Base-by-base conservation (phyloP, 83 land plant species). In the Thuja plicata region DNA sequence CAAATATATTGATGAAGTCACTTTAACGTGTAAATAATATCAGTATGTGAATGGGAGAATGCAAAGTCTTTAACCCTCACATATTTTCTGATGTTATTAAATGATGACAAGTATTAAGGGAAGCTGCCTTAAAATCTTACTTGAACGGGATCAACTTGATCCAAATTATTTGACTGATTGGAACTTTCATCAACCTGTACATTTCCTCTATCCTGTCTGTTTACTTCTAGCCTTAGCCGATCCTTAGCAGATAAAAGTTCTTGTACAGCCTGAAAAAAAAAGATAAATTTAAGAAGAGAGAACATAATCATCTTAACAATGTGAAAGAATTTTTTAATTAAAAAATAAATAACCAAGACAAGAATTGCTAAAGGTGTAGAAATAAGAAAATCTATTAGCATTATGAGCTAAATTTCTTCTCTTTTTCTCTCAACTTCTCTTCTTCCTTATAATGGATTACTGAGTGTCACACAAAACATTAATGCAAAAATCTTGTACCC, bases 81-180 rank as follows among this genome's bases (percentile, higher is more conserved):
- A 50, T 15, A 11, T 50, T 50, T 50, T 32, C 34, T 83, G 38
- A 84, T 32, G 21, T 84, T 50, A 34, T 50, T 84, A 34, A 30
- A 37, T 52, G 40, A 19, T 50, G 9, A 84, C 0, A 84, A 30
- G 38, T 13, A 80, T 41, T 35, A 32, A 52, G 16, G 37, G 88
- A 87, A 87, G 35, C 37, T 40, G 0, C 46, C n/a, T 87, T 38
- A 8, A 85, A 78, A 91, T 86, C 90, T 90, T 82, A 94, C 96
- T 84, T 93, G 96, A 66, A 95, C 73, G 21, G 93, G 93, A 84
- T 95, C 96, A 27, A 94, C 79, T 46, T 91, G 87, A 88, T 89
- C 89, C 41, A 79, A 60, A 40, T 45, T 32, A 10, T 76, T 48
- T 77, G 60, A 43, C 34, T 30, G 60, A 8, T 62, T 89, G 48